Base-by-base conservation (phyloP, 23 red algal genomes). In the Chondrus crispus region DNA sequence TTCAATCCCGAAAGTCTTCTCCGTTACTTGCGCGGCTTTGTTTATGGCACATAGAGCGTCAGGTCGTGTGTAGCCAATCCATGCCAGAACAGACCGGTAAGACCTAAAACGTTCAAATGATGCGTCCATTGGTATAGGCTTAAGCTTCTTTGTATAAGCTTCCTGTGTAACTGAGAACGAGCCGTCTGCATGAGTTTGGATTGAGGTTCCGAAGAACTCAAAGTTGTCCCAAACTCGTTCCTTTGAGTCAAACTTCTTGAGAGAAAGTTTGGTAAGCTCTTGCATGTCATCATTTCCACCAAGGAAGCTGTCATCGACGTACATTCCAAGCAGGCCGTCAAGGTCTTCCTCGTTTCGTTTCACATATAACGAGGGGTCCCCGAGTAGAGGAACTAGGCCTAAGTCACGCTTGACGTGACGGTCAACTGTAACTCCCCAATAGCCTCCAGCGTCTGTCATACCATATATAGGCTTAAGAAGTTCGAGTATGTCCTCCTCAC, bases 231-330 rank as follows among this genome's bases (percentile, higher is more conserved):
- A 84, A 1, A 84, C 52, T 22, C 80, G 46, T 33, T 44, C 47
- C 40, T 71, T 84, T 44, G 1, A 84, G 80, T 84, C 80, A 53
- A 84, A 84, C 1, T 2, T 84, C 46, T 1, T 20, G 33, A 84
- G 52, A n/a, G 1, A 64, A 33, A 64, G n/a, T 20, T 55, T 37
- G n/a, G 80, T 62, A 41, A 41, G 46, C 42, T 84, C 46, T 20
- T 84, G 24, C 62, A 84, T 64, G 1, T 0, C 80, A 22, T 84
- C 28, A 24, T 1, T 84, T 0, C 80, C 80, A 41, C 24, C 80
- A 16, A 35, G 28, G 28, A 84, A 70, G 48, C 24, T 41, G 80
- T 84, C 80, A 47, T 84, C 80, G 24, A 84, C 80, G 46, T 84
- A 84, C 24, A 0, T 68, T 38, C 80, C 80, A 0, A 63, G 35